A percentile compares a stretch with the other conserved stretches of the same genome.
Conservation (phyloP, 495 filamentous ascomycete genomes). For the Daldinia vernicosa region DNA sequence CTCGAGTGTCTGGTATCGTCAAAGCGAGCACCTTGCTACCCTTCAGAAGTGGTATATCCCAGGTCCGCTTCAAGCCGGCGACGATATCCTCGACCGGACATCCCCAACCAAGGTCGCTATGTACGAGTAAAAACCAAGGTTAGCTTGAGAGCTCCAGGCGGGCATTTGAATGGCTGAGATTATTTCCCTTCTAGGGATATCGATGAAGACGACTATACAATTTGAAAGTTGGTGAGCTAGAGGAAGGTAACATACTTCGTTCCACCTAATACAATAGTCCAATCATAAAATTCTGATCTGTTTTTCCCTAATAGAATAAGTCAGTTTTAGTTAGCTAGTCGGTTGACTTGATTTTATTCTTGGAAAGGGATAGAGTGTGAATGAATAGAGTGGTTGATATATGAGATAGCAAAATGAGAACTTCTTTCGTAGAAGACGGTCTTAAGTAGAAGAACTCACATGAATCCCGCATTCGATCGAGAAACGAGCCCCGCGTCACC, state of each 20-base stretch:
- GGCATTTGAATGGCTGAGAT: not conserved
- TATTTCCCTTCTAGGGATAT: not conserved
- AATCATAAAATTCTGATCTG: conserved; percentile 47
- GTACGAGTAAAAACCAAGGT: conserved; percentile 1
- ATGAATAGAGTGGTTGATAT: not conserved
- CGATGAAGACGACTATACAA: not conserved
- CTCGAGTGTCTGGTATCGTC: conserved; percentile 63
- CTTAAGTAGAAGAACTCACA: conserved; percentile 46
- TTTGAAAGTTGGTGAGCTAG: not conserved
- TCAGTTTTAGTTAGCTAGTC: conserved; percentile 4
- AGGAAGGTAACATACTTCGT: conserved; percentile 59
- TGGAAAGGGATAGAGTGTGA: not conserved
- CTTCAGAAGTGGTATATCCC: conserved; percentile 56
- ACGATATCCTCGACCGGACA: conserved; percentile 49
- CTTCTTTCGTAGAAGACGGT: not conserved
- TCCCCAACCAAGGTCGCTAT: conserved; percentile 57
- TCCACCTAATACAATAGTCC: conserved; percentile 64
- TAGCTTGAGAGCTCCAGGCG: not conserved
- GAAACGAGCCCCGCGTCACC: conserved; percentile 56
- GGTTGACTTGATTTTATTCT: not conserved
- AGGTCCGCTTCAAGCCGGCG: conserved; percentile 53
- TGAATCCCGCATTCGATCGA: conserved; percentile 54
- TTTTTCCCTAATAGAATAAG: conserved; percentile 20
- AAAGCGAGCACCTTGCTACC: conserved; percentile 65
- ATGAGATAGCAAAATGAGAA: not conserved